Conservation (phyloP, 2,329 filamentous ascomycete species). For the Volutella citrinella region DNA sequence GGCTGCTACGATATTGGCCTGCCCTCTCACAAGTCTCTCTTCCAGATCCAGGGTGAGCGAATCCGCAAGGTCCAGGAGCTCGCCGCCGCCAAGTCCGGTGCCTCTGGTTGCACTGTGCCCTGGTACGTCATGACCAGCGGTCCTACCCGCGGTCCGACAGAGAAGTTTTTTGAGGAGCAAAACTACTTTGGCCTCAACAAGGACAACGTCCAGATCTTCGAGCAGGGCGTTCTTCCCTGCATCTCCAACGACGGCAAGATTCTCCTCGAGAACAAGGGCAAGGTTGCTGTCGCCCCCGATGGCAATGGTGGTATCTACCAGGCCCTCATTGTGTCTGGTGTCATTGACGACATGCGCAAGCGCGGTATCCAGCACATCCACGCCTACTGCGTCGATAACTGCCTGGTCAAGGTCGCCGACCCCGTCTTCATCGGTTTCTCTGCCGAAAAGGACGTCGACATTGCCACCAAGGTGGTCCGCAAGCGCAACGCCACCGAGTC, state of each 20-base stretch:
- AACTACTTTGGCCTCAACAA: constrained; percentile 85
- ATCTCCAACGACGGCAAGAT: constrained; percentile 99
- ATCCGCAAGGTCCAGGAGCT: constrained; percentile 83
- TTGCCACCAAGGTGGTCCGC: constrained; percentile 98
- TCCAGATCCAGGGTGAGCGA: constrained; percentile 95
- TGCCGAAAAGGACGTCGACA: constrained; percentile 83
- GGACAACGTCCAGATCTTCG: constrained; percentile 88
- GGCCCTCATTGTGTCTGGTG: constrained; percentile 75
- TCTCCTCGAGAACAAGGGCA: constrained; percentile 83
- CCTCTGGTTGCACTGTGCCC: constrained; percentile 64
- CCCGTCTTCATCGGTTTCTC: constrained; percentile 94
- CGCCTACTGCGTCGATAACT: constrained; percentile 98
- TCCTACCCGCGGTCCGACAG: constrained; percentile 86
- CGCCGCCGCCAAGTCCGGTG: constrained; percentile 65
- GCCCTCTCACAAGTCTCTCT: constrained; percentile 88
- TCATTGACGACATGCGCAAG: constrained; percentile 82
- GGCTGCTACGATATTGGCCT: constrained; percentile 97
- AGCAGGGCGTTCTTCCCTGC: constrained; percentile 94
- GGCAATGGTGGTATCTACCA: constrained; percentile 97
- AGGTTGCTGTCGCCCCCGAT: constrained; percentile 91
- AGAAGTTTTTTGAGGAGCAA: constrained; percentile 87
- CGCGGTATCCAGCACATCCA: constrained; percentile 94
- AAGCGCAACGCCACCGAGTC: constrained; percentile 97
- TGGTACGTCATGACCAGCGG: constrained; percentile 99
- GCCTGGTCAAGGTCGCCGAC: constrained; percentile 97